A percentile compares a stretch with the other conserved stretches of the same genome.
Evolutionary conservation across 2,329 filamentous ascomycete genomes (phyloP).

Genomic region (Akanthomyces dipterigenus): DNA sequence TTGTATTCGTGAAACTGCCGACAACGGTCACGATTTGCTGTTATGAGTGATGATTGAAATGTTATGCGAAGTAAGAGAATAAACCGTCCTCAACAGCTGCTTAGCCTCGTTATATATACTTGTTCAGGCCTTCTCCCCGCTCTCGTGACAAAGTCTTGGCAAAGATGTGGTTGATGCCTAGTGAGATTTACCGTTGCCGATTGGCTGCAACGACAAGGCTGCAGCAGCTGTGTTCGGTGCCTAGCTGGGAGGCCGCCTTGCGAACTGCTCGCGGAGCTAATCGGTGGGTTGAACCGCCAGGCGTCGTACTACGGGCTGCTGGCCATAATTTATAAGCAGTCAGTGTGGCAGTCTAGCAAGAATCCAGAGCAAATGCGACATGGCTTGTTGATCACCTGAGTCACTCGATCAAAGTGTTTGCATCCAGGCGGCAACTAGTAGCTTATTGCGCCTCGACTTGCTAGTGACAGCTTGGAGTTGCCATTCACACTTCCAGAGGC

Average conservation of each 20-base stretch:
- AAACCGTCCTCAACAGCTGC: not conserved
- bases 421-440: not conserved
- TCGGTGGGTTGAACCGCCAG: not conserved
- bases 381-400: not conserved
- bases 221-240: not conserved
- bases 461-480: not conserved
- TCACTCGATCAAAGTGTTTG: not conserved
- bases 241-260: constrained; percentile 8
- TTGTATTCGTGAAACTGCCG: not conserved
- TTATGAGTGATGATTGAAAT: not conserved
- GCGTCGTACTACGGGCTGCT: too few species aligned
- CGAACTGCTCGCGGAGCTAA: not conserved
- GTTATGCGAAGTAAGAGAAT: not conserved
- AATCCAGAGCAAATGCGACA: not conserved
- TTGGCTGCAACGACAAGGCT: not conserved
- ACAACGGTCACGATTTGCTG: not conserved
- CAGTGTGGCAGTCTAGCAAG: not conserved
- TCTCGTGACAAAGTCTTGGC: not conserved
- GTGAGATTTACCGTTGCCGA: not conserved
- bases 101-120: not conserved
- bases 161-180: constrained; percentile 3
- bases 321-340: not conserved
- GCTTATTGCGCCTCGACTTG: not conserved
- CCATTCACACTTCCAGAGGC: not conserved
- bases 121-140: not conserved